phyloP scores from a whole-genome alignment of 805 yeast genomes.

The Myxozyma sirexii region DNA sequence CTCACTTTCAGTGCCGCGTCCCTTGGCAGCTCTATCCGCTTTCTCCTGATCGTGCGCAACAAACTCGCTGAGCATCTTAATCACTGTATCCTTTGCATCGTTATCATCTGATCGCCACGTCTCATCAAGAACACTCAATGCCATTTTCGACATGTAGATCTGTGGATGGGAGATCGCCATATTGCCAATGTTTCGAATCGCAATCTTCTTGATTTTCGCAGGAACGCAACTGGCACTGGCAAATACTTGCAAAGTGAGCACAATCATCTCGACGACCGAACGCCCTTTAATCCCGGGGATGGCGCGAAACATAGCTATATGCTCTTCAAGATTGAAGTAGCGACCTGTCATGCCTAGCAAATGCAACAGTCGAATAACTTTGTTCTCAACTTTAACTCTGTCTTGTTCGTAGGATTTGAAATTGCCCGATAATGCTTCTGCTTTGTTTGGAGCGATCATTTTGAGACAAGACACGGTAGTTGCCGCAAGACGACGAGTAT shows the following conservation, averaged over 20 bases:
- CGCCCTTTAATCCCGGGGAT: slow-evolving; percentile 43
- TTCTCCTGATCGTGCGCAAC: slow-evolving; percentile 49
- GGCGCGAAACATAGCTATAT: slow-evolving; percentile 46
- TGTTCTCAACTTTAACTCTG: slow-evolving; percentile 44
- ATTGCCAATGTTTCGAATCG: slow-evolving; percentile 59
- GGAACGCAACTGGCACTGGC: slow-evolving; percentile 45
- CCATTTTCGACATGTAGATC: slow-evolving; percentile 60
- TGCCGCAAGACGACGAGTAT: slow-evolving; percentile 54
- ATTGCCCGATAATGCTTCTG: slow-evolving; percentile 31
- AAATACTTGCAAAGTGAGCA: slow-evolving; percentile 61
- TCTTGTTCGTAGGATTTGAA: slow-evolving; percentile 13
- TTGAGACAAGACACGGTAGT: slow-evolving; percentile 67
- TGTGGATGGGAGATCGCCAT: slow-evolving; percentile 67
- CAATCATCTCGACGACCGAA: slow-evolving; percentile 58
- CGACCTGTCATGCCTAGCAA: slow-evolving; percentile 73
- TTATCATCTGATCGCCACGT: slow-evolving; percentile 49
- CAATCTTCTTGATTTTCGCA: slow-evolving; percentile 50
- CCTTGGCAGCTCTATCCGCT: slow-evolving; percentile 29
- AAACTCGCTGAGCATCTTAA: slow-evolving; percentile 62
- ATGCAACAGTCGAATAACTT: slow-evolving; percentile 58
- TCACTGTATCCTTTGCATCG: slow-evolving; percentile 53
- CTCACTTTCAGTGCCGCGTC: slow-evolving; percentile 55
- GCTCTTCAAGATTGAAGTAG: slow-evolving; percentile 61
- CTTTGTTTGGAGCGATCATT: slow-evolving; percentile 53
- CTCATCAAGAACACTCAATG: slow-evolving; percentile 57